Evolutionary conservation across 768 basidiomycete species (phyloP).

Genomic region (Pleurotus cornucopiae): DNA sequence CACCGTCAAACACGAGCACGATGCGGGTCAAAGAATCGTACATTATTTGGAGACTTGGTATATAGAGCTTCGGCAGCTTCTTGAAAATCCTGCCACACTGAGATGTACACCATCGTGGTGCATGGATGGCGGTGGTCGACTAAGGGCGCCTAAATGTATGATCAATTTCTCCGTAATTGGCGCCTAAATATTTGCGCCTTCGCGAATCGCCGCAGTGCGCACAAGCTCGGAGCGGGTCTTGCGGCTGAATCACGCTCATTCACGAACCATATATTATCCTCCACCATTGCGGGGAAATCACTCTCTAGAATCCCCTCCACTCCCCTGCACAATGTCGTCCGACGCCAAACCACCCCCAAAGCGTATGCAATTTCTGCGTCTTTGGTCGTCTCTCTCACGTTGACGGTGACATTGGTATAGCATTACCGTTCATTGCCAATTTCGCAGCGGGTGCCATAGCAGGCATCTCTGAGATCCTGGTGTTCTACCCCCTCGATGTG

Average conservation of each 20-base stretch:
- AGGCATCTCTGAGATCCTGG: slow-evolving; percentile 79
- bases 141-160: slow-evolving; percentile 1
- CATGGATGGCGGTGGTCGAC: slow-evolving; percentile 11
- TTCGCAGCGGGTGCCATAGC: slow-evolving; percentile 97
- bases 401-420: slow-evolving; percentile 28
- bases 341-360: slow-evolving; percentile 10
- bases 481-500: slow-evolving; percentile 93
- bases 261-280: slow-evolving; percentile 1
- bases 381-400: slow-evolving; percentile 6
- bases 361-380: background rate
- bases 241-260: slow-evolving; percentile 8
- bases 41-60: slow-evolving; percentile 70
- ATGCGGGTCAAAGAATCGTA: slow-evolving; percentile 27
- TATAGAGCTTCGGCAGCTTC: slow-evolving; percentile 88
- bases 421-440: slow-evolving; percentile 82
- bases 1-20: too few relatives aligned
- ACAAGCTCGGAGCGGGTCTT: slow-evolving; percentile 5
- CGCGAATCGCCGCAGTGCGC: background rate
- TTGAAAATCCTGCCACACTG: slow-evolving; percentile 86
- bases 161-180: background rate
- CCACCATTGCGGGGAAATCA: background rate
- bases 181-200: slow-evolving; percentile 5
- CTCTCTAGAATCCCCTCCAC: background rate
- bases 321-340: slow-evolving; percentile 2
- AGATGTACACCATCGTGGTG: slow-evolving; percentile 76